A percentile compares a stretch with the other conserved stretches of the same genome.
phyloP scores from a whole-genome alignment of 768 basidiomycete genomes.

The Suillus tomentosus region DNA sequence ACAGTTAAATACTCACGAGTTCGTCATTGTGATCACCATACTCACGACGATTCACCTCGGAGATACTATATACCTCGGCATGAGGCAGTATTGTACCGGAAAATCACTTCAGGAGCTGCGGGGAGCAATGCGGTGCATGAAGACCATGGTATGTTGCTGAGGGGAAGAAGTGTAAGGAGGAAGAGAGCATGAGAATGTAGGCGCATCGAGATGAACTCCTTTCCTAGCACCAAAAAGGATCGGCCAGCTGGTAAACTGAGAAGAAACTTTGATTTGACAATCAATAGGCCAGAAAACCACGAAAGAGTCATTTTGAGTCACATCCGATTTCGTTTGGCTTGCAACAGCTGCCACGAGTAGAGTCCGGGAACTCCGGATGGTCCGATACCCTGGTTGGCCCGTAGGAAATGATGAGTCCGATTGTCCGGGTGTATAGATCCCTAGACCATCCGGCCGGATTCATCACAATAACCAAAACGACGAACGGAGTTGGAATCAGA shows the following conservation, averaged over 20 bases:
- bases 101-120: slow-evolving; percentile 36
- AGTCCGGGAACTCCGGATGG: no score
- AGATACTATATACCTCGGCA: not conserved
- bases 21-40: not conserved
- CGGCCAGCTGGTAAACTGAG: not conserved
- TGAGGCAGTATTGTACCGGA: slow-evolving; percentile 10
- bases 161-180: no score
- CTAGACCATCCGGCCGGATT: no score
- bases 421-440: no score
- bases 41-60: not conserved
- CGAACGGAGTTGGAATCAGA: no score
- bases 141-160: slow-evolving; percentile 24
- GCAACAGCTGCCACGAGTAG: not conserved
- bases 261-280: not conserved
- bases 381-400: no score
- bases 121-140: slow-evolving; percentile 30
- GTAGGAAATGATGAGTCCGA: no score
- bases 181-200: not conserved
- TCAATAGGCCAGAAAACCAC: not conserved
- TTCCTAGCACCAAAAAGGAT: not conserved
- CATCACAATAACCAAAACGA: no score
- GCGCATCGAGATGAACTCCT: not conserved
- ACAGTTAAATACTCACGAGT: not conserved
- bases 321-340: not conserved
- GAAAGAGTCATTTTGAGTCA: no score